These are phyloP conservation scores for Lactarius deliciosus DNA, from an alignment of 768 basidiomycete genomes.

Conservation along the genomic window DNA sequence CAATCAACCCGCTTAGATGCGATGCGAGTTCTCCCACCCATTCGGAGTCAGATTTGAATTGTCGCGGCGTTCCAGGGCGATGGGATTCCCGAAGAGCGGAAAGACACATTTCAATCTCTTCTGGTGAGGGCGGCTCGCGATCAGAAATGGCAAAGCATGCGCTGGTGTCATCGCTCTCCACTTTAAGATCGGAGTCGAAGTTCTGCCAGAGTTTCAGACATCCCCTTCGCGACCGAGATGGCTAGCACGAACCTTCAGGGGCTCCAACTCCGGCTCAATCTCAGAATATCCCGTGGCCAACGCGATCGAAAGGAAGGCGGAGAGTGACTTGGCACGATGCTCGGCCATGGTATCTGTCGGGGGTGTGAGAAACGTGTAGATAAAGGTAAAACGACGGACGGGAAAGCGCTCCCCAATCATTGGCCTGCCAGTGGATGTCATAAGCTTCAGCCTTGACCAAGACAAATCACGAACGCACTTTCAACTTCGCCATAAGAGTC, in stretches of 20 bases:
- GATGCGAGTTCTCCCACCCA: slow-evolving; percentile 43
- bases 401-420: slow-evolving; percentile 65
- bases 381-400: slow-evolving; percentile 41
- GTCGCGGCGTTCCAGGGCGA: slow-evolving; percentile 37
- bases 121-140: slow-evolving; percentile 25
- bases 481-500: slow-evolving; percentile 23
- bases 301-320: slow-evolving; percentile 45
- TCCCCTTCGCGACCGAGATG: too few relatives aligned
- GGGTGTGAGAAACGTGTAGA: neutral
- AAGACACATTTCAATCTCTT: slow-evolving; percentile 34
- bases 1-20: slow-evolving; percentile 42
- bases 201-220: slow-evolving; percentile 39
- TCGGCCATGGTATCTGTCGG: slow-evolving; percentile 49
- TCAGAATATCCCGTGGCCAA: slow-evolving; percentile 50
- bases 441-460: neutral
- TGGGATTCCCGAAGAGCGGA: slow-evolving; percentile 33
- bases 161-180: slow-evolving; percentile 41
- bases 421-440: slow-evolving; percentile 41
- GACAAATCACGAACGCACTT: neutral
- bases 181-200: slow-evolving; percentile 47
- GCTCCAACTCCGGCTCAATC: slow-evolving; percentile 45
- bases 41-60: slow-evolving; percentile 39
- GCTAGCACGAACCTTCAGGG: slow-evolving; percentile 44
- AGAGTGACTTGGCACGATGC: slow-evolving; percentile 43
- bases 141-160: slow-evolving; percentile 38